Base-by-base conservation (phyloP, 306 rosid species). In the Acacia confusa region DNA sequence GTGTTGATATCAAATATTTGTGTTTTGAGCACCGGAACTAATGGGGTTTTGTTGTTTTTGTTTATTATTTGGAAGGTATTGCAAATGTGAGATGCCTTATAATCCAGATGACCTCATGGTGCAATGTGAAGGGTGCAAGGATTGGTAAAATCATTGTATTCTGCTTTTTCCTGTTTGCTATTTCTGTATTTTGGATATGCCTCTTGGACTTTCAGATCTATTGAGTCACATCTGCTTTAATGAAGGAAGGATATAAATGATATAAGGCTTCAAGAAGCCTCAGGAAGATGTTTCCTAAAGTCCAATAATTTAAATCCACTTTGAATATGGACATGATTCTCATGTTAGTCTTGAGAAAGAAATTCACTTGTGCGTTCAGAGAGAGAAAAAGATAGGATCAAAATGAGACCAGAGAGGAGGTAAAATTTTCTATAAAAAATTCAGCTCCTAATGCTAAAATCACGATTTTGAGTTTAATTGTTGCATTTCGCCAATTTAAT, bases 101-200 rank as follows among this genome's bases (percentile, higher is more conserved):
- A 92, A 92, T 80, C 95, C 95, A 24, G 95, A 91, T 50, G 97
- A 91, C 80, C 95, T 92, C 55, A 92, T 92, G 97, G 92, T 92
- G 76, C 94, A 92, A 71, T 92, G 97, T 61, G 95, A 92, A 77
- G 95, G 88, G 52, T 92, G 97, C 90, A 89, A 89, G 83, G 97
- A 91, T 81, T 91, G 97, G 95, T 92, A 87, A 84, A 43, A 75
- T 48, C 76, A 74, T 75, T 79, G 44, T 76, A 61, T 60, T 63
- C 57, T 79, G 82, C 40, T 44, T 78, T 61, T 82, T 79, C 4
- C 7, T 63, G 13, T 27, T 69, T 20, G 2, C 64, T 65, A 3
- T 65, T 16, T n/a, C 79, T 57, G 38, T 48, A 22, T 44, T 83
- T 55, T 69, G 25, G 61, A 40, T 50, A 28, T 44, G 61, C 4